Evolutionary conservation across 768 basidiomycete genomes (phyloP).

Genomic region (Lactarius sanguifluus): DNA sequence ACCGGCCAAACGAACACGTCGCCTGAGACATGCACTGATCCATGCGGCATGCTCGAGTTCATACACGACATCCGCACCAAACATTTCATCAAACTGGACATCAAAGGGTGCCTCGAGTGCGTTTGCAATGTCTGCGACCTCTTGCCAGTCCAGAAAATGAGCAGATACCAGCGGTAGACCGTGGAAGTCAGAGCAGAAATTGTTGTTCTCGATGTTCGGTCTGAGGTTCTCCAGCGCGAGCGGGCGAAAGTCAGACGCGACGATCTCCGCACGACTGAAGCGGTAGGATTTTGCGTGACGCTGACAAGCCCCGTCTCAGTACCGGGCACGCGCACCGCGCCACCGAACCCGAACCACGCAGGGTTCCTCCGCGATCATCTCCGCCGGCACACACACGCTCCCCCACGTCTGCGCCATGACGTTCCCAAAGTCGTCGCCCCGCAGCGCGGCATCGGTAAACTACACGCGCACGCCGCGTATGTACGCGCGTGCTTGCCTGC

Average conservation of each 20-base stretch:
- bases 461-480: slow-evolving; percentile 45
- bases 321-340: slow-evolving; percentile 45
- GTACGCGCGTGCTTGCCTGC: slow-evolving; percentile 57
- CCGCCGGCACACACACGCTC: slow-evolving; percentile 74
- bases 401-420: slow-evolving; percentile 92
- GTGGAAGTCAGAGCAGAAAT: slow-evolving; percentile 40
- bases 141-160: slow-evolving; percentile 44
- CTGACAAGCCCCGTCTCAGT: slow-evolving; percentile 58
- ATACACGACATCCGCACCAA: slow-evolving; percentile 58
- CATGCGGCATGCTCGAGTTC: slow-evolving; percentile 49
- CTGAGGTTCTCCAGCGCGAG: slow-evolving; percentile 48
- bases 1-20: slow-evolving; percentile 39
- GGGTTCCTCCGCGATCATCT: slow-evolving; percentile 68
- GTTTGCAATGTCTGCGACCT: slow-evolving; percentile 22
- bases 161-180: slow-evolving; percentile 31
- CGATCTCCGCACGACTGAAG: slow-evolving; percentile 31
- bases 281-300: slow-evolving; percentile 39
- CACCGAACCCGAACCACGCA: slow-evolving; percentile 45
- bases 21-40: slow-evolving; percentile 45
- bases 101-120: slow-evolving; percentile 31
- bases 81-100: slow-evolving; percentile 46
- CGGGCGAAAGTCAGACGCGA: slow-evolving; percentile 52
- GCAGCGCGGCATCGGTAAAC: slow-evolving; percentile 66
- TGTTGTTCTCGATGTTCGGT: slow-evolving; percentile 42
- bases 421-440: slow-evolving; percentile 65